These are phyloP conservation scores for Phytopythium boreale DNA, from an alignment of 352 stramenopile genomes.

Conservation along the genomic window DNA sequence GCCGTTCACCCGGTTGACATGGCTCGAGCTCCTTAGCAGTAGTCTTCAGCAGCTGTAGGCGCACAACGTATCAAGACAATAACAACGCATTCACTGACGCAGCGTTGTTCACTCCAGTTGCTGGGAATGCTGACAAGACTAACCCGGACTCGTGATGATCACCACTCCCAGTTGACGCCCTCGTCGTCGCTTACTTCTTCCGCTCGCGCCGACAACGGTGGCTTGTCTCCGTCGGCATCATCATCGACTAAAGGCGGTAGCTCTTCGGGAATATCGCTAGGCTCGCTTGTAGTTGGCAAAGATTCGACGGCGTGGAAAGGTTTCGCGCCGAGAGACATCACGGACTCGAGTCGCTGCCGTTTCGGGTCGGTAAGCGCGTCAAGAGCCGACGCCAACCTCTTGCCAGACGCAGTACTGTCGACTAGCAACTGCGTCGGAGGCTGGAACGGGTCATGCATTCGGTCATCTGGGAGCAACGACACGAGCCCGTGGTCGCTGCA, in stretches of 20 bases:
- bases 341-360: neutral
- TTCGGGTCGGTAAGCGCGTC: conserved; percentile 8
- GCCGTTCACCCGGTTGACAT: neutral
- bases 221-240: neutral
- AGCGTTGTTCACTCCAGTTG: too few relatives aligned
- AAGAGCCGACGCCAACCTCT: neutral
- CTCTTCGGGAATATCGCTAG: conserved; percentile 37
- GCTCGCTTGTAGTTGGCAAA: neutral
- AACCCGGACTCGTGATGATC: neutral
- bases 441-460: conserved; percentile 48
- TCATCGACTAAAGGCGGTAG: conserved; percentile 11
- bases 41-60: neutral
- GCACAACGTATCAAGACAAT: too few relatives aligned
- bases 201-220: conserved; percentile 25
- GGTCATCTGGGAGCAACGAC: conserved; percentile 57
- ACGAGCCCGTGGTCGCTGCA: conserved; percentile 74
- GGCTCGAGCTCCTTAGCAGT: neutral
- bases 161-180: conserved; percentile 25
- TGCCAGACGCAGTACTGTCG: neutral
- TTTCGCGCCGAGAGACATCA: neutral
- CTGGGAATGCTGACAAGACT: neutral
- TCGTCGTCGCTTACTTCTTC: conserved; percentile 51
- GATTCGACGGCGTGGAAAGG: neutral
- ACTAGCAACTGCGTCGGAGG: neutral
- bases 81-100: too few relatives aligned